phyloP scores from a whole-genome alignment of 768 basidiomycete species.

The Punctularia strigosozonata region DNA sequence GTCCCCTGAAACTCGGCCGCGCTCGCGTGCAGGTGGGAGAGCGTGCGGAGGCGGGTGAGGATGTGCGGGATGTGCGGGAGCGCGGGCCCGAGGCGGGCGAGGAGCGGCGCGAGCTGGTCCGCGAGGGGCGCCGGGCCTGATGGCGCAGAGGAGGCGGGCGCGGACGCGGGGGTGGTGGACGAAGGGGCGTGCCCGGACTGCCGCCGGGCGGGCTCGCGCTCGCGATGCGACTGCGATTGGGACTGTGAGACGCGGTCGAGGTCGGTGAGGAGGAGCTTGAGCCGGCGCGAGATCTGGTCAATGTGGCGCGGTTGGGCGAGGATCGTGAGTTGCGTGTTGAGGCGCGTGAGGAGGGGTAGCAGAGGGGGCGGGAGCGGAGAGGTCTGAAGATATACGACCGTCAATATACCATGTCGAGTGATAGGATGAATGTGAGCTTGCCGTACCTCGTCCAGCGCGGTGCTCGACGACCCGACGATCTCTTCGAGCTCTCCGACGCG shows the following conservation, averaged over 20 bases:
- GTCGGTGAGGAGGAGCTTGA: slow-evolving; percentile 88
- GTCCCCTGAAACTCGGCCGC: slow-evolving; percentile 68
- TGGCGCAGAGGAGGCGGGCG: slow-evolving; percentile 3
- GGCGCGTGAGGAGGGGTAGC: slow-evolving; percentile 67
- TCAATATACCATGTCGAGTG: background rate
- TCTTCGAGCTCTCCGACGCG: slow-evolving; percentile 79
- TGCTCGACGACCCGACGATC: slow-evolving; percentile 70
- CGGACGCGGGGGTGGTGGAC: slow-evolving; percentile 4
- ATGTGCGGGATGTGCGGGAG: slow-evolving; percentile 85
- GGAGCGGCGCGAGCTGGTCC: slow-evolving; percentile 57
- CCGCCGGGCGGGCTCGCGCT: slow-evolving; percentile 9
- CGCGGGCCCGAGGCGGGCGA: slow-evolving; percentile 58
- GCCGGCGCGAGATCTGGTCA: slow-evolving; percentile 86
- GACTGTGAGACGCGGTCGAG: slow-evolving; percentile 66
- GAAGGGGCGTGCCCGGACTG: slow-evolving; percentile 3
- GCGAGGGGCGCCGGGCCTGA: slow-evolving; percentile 22
- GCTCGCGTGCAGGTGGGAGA: slow-evolving; percentile 71
- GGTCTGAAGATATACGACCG: slow-evolving; percentile 26
- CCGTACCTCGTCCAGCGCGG: slow-evolving; percentile 72
- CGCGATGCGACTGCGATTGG: slow-evolving; percentile 33
- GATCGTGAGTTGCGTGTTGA: slow-evolving; percentile 77
- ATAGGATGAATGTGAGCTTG: background rate
- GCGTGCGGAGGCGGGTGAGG: slow-evolving; percentile 75
- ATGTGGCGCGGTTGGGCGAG: slow-evolving; percentile 94
- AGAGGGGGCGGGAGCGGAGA: slow-evolving; percentile 70